These are phyloP conservation scores for Larix kaempferi DNA, from an alignment of 75 land plant species.

Conservation along the genomic window DNA sequence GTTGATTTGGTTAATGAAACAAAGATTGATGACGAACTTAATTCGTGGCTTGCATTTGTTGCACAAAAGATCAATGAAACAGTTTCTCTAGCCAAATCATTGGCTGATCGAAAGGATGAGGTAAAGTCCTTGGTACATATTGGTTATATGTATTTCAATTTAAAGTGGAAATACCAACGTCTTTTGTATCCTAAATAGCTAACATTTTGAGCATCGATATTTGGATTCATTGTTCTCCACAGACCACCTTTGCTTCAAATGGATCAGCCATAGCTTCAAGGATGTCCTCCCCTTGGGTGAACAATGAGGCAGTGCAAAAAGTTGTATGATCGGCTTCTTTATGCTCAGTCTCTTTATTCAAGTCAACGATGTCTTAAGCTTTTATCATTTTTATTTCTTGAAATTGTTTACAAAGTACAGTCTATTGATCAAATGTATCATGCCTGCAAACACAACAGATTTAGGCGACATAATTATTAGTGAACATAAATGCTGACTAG, in stretches of 20 bases:
- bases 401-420: neutral
- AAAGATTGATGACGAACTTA: constrained; percentile 69
- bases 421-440: neutral
- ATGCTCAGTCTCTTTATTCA: no score
- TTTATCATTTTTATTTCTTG: neutral
- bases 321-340: constrained; percentile 13
- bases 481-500: no score
- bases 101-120: constrained; percentile 76
- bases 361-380: neutral
- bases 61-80: constrained; percentile 59
- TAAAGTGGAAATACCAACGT: neutral
- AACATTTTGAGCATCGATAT: no score
- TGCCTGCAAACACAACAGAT: neutral
- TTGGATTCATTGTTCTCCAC: constrained; percentile 10
- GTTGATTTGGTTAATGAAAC: constrained; percentile 69
- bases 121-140: constrained; percentile 12
- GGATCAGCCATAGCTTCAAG: constrained; percentile 35
- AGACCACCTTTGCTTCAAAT: constrained; percentile 37
- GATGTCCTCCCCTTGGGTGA: constrained; percentile 29
- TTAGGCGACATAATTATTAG: neutral
- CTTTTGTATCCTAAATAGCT: no score
- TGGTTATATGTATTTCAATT: neutral
- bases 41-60: constrained; percentile 75
- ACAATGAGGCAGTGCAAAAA: constrained; percentile 31
- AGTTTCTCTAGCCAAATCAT: constrained; percentile 66